Base-by-base conservation (phyloP, 2,329 filamentous ascomycete species). In the Diplodia corticola region DNA sequence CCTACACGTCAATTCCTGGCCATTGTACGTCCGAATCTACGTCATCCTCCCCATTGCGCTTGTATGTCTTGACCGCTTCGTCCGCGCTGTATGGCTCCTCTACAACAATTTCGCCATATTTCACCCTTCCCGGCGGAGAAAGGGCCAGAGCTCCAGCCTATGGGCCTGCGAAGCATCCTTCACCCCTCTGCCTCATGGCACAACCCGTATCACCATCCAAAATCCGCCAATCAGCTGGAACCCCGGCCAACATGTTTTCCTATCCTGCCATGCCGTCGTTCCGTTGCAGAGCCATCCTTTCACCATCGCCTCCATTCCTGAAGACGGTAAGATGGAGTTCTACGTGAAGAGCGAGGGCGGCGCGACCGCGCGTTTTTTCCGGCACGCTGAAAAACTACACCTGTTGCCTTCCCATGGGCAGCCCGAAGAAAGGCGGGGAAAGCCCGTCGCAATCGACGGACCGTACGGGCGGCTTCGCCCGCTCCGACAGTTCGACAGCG, bases 11-110 rank as follows among this genome's bases (percentile, higher is more conserved):
- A 46, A 24, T 24, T 66, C 64, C 35, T 66, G 64, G 64, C 89
- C 89, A 1, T 71, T 72, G 7, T 83, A 85, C 55, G 84, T 88
- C 6, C 80, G 79, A 30, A 86, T 86, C 72, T 87, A 89, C 64
- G 77, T 91, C 44, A 91, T 88, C 88, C 85, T 90, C 69, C 82
- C 87, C 13, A 79, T 91, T 20, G 86, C 83, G 1, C 82, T 89
- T 1, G 80, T 90, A 48, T 85, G 81, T 60, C 85, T 89, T 67
- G 89, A 91, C 70, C 83, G 88, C 3, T 77, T 82, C n/a, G 82
- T 83, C 64, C 82, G 87, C 61, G 69, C 68, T 12, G 33, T 75
- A 51, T 73, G 73, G 44, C 67, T 77, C 4, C 49, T 80, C 3
- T 80, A 80, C 64, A 74, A 75, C 44, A 81, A 80, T 59, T 46